Evolutionary conservation across 805 yeast genomes (phyloP).

Genomic region (Jamesozyma spencerorum): DNA sequence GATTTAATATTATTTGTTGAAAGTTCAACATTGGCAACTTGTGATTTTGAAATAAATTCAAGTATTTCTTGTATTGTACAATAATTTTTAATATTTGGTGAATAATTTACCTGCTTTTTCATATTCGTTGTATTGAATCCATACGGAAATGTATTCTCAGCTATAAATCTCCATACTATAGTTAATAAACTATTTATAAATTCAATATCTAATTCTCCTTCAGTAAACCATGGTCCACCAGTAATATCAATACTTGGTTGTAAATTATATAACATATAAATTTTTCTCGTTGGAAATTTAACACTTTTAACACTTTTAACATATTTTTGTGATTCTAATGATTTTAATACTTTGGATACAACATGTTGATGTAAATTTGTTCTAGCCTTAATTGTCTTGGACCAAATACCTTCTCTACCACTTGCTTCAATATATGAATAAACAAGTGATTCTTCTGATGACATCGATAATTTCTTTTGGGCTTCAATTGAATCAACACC

Average conservation of each 20-base stretch:
- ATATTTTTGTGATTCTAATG: slow-evolving; percentile 68
- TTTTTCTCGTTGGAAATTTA: slow-evolving; percentile 87
- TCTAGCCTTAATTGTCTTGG: slow-evolving; percentile 78
- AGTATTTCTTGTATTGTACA: slow-evolving; percentile 68
- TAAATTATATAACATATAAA: slow-evolving; percentile 86
- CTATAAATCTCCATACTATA: slow-evolving; percentile 81
- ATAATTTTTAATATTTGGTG: slow-evolving; percentile 50
- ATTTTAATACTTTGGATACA: slow-evolving; percentile 73
- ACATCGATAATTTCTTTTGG: slow-evolving; percentile 63
- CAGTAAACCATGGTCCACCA: slow-evolving; percentile 99
- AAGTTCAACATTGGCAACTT: slow-evolving; percentile 76
- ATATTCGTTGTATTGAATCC: slow-evolving; percentile 39
- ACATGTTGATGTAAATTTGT: slow-evolving; percentile 87
- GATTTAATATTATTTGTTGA: slow-evolving; percentile 65
- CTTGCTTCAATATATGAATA: slow-evolving; percentile 87
- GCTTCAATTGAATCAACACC: slow-evolving; percentile 71
- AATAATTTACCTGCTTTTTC: slow-evolving; percentile 31
- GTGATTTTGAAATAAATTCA: slow-evolving; percentile 60
- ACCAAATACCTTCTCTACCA: slow-evolving; percentile 95
- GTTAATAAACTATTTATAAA: slow-evolving; percentile 77
- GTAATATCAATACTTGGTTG: slow-evolving; percentile 94
- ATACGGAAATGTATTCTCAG: slow-evolving; percentile 65
- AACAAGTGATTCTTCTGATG: slow-evolving; percentile 80
- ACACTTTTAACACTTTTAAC: slow-evolving; percentile 88
- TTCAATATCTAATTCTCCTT: slow-evolving; percentile 87